Percentiles rank a stretch among this genome's conserved stretches.
Evolutionary conservation across 139 green algal species (phyloP).

Genomic region (Picochlorum costavermella): DNA sequence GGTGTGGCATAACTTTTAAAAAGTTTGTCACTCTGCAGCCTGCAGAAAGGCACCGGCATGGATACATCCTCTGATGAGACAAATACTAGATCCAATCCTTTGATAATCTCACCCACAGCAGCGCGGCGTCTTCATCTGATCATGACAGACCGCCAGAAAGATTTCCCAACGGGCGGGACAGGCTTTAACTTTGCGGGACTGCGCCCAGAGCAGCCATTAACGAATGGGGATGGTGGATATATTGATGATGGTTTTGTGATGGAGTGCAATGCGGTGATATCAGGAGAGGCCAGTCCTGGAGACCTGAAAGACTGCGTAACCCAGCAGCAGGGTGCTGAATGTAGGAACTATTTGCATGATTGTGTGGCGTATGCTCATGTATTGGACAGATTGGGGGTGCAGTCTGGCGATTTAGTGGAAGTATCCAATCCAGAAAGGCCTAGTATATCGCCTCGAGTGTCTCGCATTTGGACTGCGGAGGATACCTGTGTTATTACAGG

Average conservation of each 20-base stretch:
- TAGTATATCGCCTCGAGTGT: not conserved
- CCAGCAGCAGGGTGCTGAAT: not conserved
- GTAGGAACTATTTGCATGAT: not conserved
- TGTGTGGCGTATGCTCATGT: not conserved
- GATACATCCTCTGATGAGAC: not conserved
- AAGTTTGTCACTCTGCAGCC: too few relatives aligned
- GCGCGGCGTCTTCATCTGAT: constrained; percentile 17
- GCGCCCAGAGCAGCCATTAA: too few relatives aligned
- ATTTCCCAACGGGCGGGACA: not conserved
- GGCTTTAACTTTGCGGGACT: not conserved
- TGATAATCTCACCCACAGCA: constrained; percentile 7
- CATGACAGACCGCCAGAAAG: not conserved
- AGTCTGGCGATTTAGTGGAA: not conserved
- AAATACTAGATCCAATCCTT: not conserved
- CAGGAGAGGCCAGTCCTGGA: too few relatives aligned
- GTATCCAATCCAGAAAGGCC: not conserved
- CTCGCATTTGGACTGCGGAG: not conserved
- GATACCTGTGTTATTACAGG: not conserved
- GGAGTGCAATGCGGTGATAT: too few relatives aligned
- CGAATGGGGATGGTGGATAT: too few relatives aligned
- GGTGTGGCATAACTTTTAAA: too few relatives aligned
- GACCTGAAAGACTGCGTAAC: too few relatives aligned
- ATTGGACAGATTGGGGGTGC: not conserved
- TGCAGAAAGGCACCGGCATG: too few relatives aligned
- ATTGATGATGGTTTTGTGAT: too few relatives aligned